phyloP scores from a whole-genome alignment of 2,329 filamentous ascomycete species.

The Botryosphaeria agaves region DNA sequence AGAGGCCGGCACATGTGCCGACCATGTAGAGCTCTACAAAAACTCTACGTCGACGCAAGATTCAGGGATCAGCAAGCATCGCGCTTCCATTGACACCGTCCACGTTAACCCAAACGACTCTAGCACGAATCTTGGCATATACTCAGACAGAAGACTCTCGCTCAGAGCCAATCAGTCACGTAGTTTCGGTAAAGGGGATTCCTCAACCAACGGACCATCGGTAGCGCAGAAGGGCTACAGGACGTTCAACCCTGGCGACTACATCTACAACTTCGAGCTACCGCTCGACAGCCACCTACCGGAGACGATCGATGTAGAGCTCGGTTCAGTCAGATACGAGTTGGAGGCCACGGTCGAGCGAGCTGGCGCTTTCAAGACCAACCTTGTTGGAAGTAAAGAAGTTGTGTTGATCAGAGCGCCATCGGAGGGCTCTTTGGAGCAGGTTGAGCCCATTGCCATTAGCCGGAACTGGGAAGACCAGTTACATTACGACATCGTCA shows the following conservation, averaged over 20 bases:
- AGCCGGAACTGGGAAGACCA: slow-evolving; percentile 91
- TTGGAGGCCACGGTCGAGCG: slow-evolving; percentile 73
- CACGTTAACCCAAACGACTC: slow-evolving; percentile 3
- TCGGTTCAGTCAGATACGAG: slow-evolving; percentile 77
- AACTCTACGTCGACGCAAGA: slow-evolving; percentile 14
- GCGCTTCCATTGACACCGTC: slow-evolving; percentile 9
- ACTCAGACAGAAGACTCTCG: slow-evolving; percentile 51
- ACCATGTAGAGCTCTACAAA: slow-evolving; percentile 39
- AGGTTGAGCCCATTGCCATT: slow-evolving; percentile 85
- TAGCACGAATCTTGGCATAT: slow-evolving; percentile 25
- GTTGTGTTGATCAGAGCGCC: slow-evolving; percentile 72
- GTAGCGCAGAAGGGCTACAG: slow-evolving; percentile 69
- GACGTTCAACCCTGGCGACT: slow-evolving; percentile 62
- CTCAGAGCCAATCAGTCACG: slow-evolving; percentile 66
- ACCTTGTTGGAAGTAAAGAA: slow-evolving; percentile 67
- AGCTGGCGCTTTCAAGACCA: slow-evolving; percentile 77
- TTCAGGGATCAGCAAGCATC: slow-evolving; percentile 11
- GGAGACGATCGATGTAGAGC: slow-evolving; percentile 75
- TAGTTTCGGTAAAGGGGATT: slow-evolving; percentile 70
- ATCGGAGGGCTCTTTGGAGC: slow-evolving; percentile 74
- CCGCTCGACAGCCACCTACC: slow-evolving; percentile 61
- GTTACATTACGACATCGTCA: slow-evolving; percentile 87
- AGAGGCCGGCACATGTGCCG: slow-evolving; percentile 43
- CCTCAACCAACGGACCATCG: slow-evolving; percentile 33
- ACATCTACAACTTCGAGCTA: slow-evolving; percentile 64